A percentile compares a stretch with the other conserved stretches of the same genome.
Conservation (phyloP, 768 basidiomycete genomes). For the Suillus tomentosus region DNA sequence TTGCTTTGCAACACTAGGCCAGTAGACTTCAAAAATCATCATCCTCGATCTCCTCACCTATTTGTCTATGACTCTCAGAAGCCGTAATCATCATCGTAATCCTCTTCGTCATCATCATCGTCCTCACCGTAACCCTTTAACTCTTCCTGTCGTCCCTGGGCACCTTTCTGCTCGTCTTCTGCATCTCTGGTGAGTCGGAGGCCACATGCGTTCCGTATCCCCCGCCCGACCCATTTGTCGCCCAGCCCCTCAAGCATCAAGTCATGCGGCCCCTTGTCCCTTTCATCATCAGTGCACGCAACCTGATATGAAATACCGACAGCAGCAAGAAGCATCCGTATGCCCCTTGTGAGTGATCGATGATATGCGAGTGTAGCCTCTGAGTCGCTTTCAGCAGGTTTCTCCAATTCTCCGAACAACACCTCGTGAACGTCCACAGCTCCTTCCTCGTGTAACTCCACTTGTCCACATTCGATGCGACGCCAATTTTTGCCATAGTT, state of each 20-base stretch:
- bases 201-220: slow-evolving; percentile 19
- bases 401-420: neutral
- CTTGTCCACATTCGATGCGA: neutral
- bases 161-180: neutral
- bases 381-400: neutral
- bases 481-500: neutral
- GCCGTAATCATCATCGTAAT: neutral
- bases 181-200: slow-evolving; percentile 14
- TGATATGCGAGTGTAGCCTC: neutral
- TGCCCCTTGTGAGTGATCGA: neutral
- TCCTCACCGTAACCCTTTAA: neutral
- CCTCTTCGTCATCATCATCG: neutral
- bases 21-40: neutral
- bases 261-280: neutral
- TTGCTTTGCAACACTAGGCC: neutral
- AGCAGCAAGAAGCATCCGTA: neutral
- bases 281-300: neutral
- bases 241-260: neutral
- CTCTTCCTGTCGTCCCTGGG: slow-evolving; percentile 2
- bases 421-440: neutral
- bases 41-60: neutral
- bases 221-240: slow-evolving; percentile 8
- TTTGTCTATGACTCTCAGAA: neutral
- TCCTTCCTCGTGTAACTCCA: neutral
- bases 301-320: neutral